phyloP scores from a whole-genome alignment of 257 asterid species.

The Solanum corneliomulleri region DNA sequence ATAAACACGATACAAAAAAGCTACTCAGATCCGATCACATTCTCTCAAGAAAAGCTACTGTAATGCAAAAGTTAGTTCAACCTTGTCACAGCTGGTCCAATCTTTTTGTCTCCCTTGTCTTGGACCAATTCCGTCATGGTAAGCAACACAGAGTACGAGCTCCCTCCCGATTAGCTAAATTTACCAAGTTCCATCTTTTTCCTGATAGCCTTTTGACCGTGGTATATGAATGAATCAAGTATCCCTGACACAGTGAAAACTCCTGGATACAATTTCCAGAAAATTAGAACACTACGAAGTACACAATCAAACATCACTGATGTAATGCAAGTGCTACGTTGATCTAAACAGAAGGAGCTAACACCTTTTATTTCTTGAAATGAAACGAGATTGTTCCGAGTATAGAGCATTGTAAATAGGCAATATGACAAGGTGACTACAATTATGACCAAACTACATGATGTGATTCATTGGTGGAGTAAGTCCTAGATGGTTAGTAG shows the following conservation, averaged over 20 bases:
- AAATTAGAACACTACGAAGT: neutral
- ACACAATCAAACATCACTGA: neutral
- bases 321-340: neutral
- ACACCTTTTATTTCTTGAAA: neutral
- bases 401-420: neutral
- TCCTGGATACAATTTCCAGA: constrained; percentile 36
- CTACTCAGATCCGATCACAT: neutral
- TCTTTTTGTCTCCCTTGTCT: neutral
- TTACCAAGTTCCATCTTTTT: constrained; percentile 91
- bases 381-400: neutral
- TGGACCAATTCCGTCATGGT: neutral
- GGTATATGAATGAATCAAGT: constrained; percentile 78
- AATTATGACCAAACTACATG: neutral
- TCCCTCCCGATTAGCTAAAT: constrained; percentile 40
- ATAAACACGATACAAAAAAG: neutral
- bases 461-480: neutral
- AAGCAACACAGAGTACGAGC: neutral
- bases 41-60: neutral
- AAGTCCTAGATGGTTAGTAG: neutral
- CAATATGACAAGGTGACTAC: neutral
- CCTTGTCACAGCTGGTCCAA: neutral
- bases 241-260: constrained; percentile 92
- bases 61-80: neutral
- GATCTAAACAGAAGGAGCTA: neutral
- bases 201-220: constrained; percentile 74